These are phyloP conservation scores for Scheffersomyces illinoinensis DNA, from an alignment of 1,139 yeast species.

Conservation along the genomic window DNA sequence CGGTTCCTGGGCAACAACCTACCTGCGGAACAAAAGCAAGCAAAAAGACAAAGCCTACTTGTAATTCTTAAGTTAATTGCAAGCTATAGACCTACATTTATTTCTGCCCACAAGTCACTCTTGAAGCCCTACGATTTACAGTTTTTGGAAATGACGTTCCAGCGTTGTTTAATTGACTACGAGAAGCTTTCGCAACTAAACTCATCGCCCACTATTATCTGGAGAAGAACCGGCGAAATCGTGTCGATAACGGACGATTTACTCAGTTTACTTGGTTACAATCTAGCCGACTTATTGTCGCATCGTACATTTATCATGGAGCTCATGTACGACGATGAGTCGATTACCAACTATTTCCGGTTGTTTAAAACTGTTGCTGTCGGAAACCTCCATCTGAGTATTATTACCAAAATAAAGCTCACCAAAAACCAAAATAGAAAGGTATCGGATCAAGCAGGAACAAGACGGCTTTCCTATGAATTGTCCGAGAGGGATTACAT, in stretches of 20 bases:
- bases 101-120: slow-evolving; percentile 67
- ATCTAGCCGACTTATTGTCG: slow-evolving; percentile 46
- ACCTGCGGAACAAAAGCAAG: slow-evolving; percentile 28
- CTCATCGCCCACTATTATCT: slow-evolving; percentile 69
- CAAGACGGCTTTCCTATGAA: slow-evolving; percentile 6
- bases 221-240: slow-evolving; percentile 79
- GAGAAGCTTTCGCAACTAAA: slow-evolving; percentile 59
- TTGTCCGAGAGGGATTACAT: slow-evolving; percentile 29
- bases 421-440: slow-evolving; percentile 24
- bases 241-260: slow-evolving; percentile 71
- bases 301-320: slow-evolving; percentile 56
- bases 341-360: slow-evolving; percentile 44
- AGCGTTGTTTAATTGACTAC: slow-evolving; percentile 65
- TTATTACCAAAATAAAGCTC: slow-evolving; percentile 49
- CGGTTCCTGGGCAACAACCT: slow-evolving; percentile 49
- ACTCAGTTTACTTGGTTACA: slow-evolving; percentile 60
- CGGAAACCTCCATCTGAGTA: slow-evolving; percentile 51
- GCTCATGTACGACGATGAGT: slow-evolving; percentile 50
- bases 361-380: slow-evolving; percentile 52
- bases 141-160: slow-evolving; percentile 68
- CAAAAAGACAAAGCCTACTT: slow-evolving; percentile 48
- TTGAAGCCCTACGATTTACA: slow-evolving; percentile 64
- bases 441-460: slow-evolving; percentile 1
- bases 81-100: slow-evolving; percentile 69
- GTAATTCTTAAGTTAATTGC: slow-evolving; percentile 66